Conservation (phyloP, 2,329 filamentous ascomycete genomes). For the Paraphoma chrysanthemicola region DNA sequence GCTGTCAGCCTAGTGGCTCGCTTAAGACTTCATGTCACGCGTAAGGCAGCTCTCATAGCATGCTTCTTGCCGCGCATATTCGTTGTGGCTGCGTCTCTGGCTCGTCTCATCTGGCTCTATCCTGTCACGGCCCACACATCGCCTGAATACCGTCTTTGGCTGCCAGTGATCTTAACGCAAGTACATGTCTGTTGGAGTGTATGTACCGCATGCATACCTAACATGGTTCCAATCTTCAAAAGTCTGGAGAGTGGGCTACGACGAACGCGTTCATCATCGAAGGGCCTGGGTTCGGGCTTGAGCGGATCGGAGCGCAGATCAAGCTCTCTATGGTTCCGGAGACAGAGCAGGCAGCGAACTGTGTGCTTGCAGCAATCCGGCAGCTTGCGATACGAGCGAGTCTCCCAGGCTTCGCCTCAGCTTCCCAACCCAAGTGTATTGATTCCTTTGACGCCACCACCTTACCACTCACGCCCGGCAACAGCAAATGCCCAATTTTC, state of each 20-base stretch:
- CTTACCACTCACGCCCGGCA: conserved; percentile 16
- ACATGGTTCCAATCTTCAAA: conserved; percentile 40
- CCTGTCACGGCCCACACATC: conserved; percentile 35
- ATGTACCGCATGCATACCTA: conserved; percentile 43
- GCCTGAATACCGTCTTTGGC: conserved; percentile 37
- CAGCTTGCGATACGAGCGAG: conserved; percentile 16
- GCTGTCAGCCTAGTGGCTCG: conserved; percentile 40
- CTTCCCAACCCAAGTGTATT: conserved; percentile 25
- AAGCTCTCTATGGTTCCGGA: conserved; percentile 17
- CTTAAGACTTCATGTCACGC: conserved; percentile 26
- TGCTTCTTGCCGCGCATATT: conserved; percentile 42
- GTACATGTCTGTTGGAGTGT: conserved; percentile 38
- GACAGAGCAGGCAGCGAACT: conserved; percentile 13
- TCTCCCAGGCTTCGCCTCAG: conserved; percentile 28
- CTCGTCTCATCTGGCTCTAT: conserved; percentile 39
- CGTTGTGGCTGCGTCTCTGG: conserved; percentile 32
- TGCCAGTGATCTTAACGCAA: conserved; percentile 35
- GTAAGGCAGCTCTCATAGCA: conserved; percentile 36
- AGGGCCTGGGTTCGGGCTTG: background rate
- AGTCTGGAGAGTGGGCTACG: conserved; percentile 22
- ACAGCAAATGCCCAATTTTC: conserved; percentile 12
- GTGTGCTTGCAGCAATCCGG: background rate
- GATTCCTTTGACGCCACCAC: conserved; percentile 26
- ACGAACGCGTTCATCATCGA: conserved; percentile 19
- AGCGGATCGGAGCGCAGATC: background rate